These are phyloP conservation scores for Aspergillus sp. DNA, from an alignment of 2,329 filamentous ascomycete species.

Conservation along the genomic window DNA sequence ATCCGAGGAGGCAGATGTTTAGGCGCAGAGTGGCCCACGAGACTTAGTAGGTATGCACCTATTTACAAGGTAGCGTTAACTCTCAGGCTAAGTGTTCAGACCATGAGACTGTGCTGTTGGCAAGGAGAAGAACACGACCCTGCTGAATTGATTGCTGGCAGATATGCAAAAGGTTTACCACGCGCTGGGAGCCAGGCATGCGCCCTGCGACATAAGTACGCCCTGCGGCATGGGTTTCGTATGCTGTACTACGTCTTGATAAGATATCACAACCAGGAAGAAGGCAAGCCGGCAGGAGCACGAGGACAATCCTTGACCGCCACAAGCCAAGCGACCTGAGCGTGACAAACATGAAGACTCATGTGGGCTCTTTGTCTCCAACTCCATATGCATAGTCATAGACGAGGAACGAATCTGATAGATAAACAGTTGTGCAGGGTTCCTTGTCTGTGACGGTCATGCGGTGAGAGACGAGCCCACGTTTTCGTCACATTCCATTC, in stretches of 20 bases:
- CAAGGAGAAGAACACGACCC: too few relatives aligned
- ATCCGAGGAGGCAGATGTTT: too few relatives aligned
- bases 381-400: neutral
- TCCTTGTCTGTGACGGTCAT: slow-evolving; percentile 7
- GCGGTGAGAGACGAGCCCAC: slow-evolving; percentile 10
- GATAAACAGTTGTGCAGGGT: neutral
- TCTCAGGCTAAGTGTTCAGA: too few relatives aligned
- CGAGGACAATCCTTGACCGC: neutral
- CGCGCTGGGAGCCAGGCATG: neutral
- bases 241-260: neutral
- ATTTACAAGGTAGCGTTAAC: too few relatives aligned
- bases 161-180: neutral
- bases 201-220: neutral
- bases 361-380: neutral
- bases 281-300: neutral
- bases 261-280: neutral
- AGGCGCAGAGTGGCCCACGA: too few relatives aligned
- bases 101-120: too few relatives aligned
- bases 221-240: neutral
- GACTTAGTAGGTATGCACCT: too few relatives aligned
- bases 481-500: slow-evolving; percentile 3
- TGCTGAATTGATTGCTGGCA: neutral
- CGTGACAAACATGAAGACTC: neutral
- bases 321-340: neutral
- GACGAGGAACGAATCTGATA: neutral